A percentile compares a stretch with the other conserved stretches of the same genome.
Conservation (phyloP, 163 green algal genomes). For the Volvox carteri region DNA sequence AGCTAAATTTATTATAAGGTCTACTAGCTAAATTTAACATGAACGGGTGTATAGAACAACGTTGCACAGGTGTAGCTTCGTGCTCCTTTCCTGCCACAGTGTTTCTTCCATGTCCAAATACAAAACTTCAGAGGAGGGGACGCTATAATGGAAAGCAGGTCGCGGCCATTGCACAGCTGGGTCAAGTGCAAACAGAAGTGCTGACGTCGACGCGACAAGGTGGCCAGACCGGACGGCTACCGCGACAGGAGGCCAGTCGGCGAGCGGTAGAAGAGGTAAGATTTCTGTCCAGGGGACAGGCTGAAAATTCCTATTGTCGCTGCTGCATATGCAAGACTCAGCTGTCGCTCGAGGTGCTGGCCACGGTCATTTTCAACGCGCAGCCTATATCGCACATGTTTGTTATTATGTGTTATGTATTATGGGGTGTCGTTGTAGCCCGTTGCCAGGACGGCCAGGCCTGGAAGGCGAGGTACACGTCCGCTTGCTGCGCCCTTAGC, state of each 20-base stretch:
- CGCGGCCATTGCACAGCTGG: background rate
- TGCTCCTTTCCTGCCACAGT: background rate
- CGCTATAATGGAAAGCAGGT: background rate
- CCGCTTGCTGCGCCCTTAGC: too few species aligned
- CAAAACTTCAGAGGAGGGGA: background rate
- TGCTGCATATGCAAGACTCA: background rate
- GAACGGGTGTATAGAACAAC: background rate
- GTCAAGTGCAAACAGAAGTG: conserved; percentile 3
- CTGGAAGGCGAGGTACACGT: too few species aligned
- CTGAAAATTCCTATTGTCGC: background rate
- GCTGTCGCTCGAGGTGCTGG: too few species aligned
- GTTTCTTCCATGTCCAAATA: background rate
- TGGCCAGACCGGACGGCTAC: background rate
- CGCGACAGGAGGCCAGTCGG: background rate
- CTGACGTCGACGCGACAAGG: background rate
- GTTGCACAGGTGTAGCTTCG: conserved; percentile 2
- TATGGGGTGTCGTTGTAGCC: too few species aligned
- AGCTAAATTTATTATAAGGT: background rate
- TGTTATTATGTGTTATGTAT: too few species aligned
- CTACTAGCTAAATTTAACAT: background rate
- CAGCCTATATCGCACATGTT: too few species aligned
- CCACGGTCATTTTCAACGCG: too few species aligned
- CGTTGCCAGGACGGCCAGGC: too few species aligned
- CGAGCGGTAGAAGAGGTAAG: background rate
- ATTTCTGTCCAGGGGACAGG: background rate